These are phyloP conservation scores for Ilyonectria mors-panacis DNA, from an alignment of 2,329 filamentous ascomycete species.

Conservation along the genomic window DNA sequence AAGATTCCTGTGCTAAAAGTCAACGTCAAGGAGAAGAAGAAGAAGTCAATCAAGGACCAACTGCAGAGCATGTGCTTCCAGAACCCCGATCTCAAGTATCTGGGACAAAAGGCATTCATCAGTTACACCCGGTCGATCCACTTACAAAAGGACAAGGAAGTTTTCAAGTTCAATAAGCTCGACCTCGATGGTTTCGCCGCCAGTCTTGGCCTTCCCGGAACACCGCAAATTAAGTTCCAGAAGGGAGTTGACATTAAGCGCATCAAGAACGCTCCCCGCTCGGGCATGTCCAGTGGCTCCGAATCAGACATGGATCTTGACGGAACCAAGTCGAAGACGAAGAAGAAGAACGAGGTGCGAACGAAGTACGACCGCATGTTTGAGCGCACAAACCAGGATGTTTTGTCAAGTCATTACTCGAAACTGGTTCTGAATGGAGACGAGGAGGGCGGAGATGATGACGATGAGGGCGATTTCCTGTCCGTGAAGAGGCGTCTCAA, in stretches of 20 bases:
- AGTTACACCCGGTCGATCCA: constrained; percentile 89
- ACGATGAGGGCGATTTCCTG: constrained; percentile 86
- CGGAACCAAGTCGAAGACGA: constrained; percentile 64
- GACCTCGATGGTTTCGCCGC: constrained; percentile 88
- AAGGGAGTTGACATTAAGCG: constrained; percentile 91
- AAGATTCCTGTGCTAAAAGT: constrained; percentile 91
- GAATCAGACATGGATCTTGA: constrained; percentile 70
- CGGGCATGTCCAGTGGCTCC: constrained; percentile 74
- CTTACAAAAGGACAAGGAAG: constrained; percentile 90
- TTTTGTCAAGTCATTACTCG: constrained; percentile 92
- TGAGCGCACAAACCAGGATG: constrained; percentile 94
- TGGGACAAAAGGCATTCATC: constrained; percentile 96
- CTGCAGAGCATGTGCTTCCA: constrained; percentile 97
- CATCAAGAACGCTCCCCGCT: constrained; percentile 87
- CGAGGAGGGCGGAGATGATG: constrained; percentile 67
- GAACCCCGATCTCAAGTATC: constrained; percentile 92
- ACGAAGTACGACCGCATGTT: constrained; percentile 99
- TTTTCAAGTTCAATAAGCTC: constrained; percentile 88
- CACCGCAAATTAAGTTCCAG: constrained; percentile 92
- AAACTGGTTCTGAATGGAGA: constrained; percentile 80
- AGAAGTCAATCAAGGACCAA: constrained; percentile 86
- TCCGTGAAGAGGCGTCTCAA: constrained; percentile 90
- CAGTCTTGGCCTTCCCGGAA: constrained; percentile 89
- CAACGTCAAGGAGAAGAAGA: constrained; percentile 90
- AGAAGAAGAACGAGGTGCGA: constrained; percentile 80